Conservation (phyloP, 129 eudicot genomes). For the Chrysanthemum seticuspe region DNA sequence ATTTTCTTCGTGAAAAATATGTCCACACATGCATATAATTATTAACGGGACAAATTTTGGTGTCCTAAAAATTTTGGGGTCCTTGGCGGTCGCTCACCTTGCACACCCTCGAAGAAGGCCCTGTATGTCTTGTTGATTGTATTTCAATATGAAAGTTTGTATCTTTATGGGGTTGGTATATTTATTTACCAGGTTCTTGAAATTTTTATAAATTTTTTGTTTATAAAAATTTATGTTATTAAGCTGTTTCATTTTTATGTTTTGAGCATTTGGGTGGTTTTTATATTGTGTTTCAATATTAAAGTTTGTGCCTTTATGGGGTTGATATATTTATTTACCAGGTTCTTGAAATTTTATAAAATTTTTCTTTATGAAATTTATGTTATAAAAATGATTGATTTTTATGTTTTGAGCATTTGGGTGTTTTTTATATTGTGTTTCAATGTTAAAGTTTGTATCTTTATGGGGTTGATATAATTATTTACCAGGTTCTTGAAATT, state of each 20-base stretch:
- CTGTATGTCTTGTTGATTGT: no score
- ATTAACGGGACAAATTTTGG: no score
- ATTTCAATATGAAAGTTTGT: no score
- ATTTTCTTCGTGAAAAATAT: no score
- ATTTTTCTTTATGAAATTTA: no score
- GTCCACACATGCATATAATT: no score
- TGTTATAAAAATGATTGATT: neutral
- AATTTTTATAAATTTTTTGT: neutral
- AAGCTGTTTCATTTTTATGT: neutral
- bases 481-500: slow-evolving; percentile 58
- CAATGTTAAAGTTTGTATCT: no score
- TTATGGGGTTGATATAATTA: slow-evolving; percentile 72
- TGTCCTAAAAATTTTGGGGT: no score
- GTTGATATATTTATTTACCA: slow-evolving; percentile 89
- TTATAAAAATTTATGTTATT: neutral
- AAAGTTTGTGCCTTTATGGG: slow-evolving; percentile 9
- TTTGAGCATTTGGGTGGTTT: neutral
- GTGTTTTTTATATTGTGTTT: neutral
- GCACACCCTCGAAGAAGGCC: no score
- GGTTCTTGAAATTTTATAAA: slow-evolving; percentile 3
- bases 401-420: neutral
- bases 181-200: slow-evolving; percentile 69
- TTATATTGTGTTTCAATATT: no score
- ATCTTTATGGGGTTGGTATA: slow-evolving; percentile 56
- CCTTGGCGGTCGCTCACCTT: no score